These are phyloP conservation scores for Zymoseptoria pseudotritici DNA, from an alignment of 2,329 filamentous ascomycete genomes.

Conservation along the genomic window DNA sequence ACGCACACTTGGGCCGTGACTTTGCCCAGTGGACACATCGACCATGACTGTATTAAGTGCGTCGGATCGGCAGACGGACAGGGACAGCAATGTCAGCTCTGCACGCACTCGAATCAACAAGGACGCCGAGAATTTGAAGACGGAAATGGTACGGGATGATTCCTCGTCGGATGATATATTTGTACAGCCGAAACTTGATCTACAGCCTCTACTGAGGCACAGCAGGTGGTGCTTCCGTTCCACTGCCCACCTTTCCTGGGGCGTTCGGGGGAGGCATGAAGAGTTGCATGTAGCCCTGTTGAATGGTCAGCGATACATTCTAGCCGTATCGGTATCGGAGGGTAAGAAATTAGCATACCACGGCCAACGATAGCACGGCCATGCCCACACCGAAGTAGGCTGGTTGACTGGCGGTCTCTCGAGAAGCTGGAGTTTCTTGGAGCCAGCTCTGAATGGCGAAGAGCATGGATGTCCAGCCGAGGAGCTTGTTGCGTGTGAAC, in stretches of 20 bases:
- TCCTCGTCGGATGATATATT: background rate
- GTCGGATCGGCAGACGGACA: too few species aligned
- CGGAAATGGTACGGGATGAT: background rate
- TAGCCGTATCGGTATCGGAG: slow-evolving; percentile 20
- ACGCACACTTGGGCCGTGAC: too few species aligned
- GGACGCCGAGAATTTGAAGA: background rate
- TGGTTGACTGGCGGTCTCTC: slow-evolving; percentile 60
- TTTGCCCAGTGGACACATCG: too few species aligned
- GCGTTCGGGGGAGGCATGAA: slow-evolving; percentile 51
- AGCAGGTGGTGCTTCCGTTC: slow-evolving; percentile 13
- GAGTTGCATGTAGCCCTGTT: slow-evolving; percentile 56
- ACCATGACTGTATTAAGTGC: too few species aligned
- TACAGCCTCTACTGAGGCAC: background rate
- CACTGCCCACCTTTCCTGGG: slow-evolving; percentile 6
- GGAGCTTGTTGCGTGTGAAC: slow-evolving; percentile 41
- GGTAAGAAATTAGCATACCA: slow-evolving; percentile 31
- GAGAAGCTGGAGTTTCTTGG: slow-evolving; percentile 61
- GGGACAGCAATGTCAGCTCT: background rate
- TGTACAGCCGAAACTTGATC: background rate
- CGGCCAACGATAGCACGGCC: slow-evolving; percentile 48
- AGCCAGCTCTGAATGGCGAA: slow-evolving; percentile 72
- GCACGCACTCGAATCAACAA: background rate
- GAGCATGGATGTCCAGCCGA: slow-evolving; percentile 65
- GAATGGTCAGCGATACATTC: slow-evolving; percentile 29
- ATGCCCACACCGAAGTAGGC: slow-evolving; percentile 69